Evolutionary conservation across 1,139 yeast genomes (phyloP), one percentile per base, ranked within the genome.

Genomic region (Meyerozyma athensensis): DNA sequence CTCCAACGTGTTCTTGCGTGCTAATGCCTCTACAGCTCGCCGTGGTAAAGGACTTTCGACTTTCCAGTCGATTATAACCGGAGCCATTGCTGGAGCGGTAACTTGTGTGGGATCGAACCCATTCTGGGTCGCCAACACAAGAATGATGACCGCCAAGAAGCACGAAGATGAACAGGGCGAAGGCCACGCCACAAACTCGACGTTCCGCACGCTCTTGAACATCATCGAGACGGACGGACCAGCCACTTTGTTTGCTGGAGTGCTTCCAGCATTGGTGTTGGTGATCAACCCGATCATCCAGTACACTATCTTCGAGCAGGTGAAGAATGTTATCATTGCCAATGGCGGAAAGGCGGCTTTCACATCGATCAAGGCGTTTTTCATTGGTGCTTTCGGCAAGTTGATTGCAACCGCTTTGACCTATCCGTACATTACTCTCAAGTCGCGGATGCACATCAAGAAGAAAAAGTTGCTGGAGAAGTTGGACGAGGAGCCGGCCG

Each of bases 41-140:
- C 56, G 52, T 39, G 56, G 56, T 3, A 52, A 59, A 36, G 80
- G 79, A 1, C 61, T 82, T 37, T 62, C 81, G 12, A 80, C 96
- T 1, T 41, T 73, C 9, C 95, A 89, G 59, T 79, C 90, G 40
- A 83, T 89, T 51, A 45, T 75, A 4, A 81, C 90, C 3, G 96
- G 96, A 13, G 84, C 94, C 1, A 68, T 86, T 50, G 95, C 97
- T 2, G 97, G 97, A 0, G 76, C 90, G 7, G 76, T 89, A 32
- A 87, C 97, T 2, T 86, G 90, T 41, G 68, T 86, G 17, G 74
- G 84, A 13, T 81, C 96, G n/a, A 90, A 90, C 61, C 97, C 97
- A 24, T 81, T 89, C 50, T 89, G 97, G 97, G 95, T 87, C 26
- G 94, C 92, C 39, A 87, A 87, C 56, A 87, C 96, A 2, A 72